These are phyloP conservation scores for Cyberlindnera maritima DNA, from an alignment of 805 yeast species.

Conservation along the genomic window DNA sequence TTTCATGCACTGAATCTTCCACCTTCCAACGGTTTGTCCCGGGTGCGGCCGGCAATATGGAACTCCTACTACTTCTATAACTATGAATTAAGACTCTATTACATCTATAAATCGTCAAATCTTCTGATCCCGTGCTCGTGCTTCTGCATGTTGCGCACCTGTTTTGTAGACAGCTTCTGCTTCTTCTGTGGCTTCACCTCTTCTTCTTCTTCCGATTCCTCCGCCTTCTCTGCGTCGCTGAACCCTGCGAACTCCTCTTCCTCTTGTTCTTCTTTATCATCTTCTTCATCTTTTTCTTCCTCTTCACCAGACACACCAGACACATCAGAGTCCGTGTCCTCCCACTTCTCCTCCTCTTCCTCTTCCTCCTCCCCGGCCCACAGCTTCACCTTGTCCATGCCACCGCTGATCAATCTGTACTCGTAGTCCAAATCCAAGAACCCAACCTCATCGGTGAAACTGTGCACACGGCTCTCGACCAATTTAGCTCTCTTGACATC, in stretches of 20 bases:
- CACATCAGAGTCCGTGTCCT: neutral
- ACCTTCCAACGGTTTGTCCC: too few relatives aligned
- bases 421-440: slow-evolving; percentile 76
- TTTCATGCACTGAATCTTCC: neutral
- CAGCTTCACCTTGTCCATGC: slow-evolving; percentile 76
- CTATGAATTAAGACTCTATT: too few relatives aligned
- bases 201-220: slow-evolving; percentile 17
- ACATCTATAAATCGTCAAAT: slow-evolving; percentile 55
- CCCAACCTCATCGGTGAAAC: slow-evolving; percentile 69
- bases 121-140: slow-evolving; percentile 63
- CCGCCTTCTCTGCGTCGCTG: slow-evolving; percentile 13
- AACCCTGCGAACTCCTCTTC: slow-evolving; percentile 14
- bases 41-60: too few relatives aligned
- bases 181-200: slow-evolving; percentile 24
- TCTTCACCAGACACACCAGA: slow-evolving; percentile 52
- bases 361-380: slow-evolving; percentile 53
- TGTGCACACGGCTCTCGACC: slow-evolving; percentile 64
- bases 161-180: slow-evolving; percentile 41
- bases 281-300: slow-evolving; percentile 34
- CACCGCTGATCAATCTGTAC: slow-evolving; percentile 76
- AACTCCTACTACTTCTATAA: too few relatives aligned
- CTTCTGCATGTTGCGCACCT: slow-evolving; percentile 44
- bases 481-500: slow-evolving; percentile 63
- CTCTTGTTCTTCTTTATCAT: slow-evolving; percentile 5
- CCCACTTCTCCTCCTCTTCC: slow-evolving; percentile 4